These are phyloP conservation scores for Triticum dicoccoides DNA, from an alignment of 176 grass and related monocot species.

Conservation along the genomic window DNA sequence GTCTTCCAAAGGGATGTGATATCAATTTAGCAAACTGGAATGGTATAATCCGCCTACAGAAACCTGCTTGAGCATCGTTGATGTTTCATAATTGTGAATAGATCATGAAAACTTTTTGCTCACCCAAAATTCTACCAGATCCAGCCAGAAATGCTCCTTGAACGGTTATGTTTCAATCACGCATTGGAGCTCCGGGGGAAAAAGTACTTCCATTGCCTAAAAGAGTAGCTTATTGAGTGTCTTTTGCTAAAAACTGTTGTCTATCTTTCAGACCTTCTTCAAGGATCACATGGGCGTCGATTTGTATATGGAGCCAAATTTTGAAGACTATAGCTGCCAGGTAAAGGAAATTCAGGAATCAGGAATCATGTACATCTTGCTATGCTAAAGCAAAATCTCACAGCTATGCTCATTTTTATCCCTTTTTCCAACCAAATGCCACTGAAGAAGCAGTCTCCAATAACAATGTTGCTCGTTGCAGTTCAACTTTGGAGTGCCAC, in stretches of 20 bases:
- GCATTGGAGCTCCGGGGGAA: background rate
- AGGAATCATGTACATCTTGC: background rate
- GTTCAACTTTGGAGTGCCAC: conserved; percentile 76
- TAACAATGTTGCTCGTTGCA: conserved; percentile 2
- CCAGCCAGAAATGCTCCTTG: background rate
- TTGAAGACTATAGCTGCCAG: conserved; percentile 87
- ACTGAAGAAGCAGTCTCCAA: background rate
- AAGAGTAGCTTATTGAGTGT: too few species aligned
- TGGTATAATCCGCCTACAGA: background rate
- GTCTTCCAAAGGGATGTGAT: background rate
- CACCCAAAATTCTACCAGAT: background rate
- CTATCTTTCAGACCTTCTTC: conserved; percentile 68
- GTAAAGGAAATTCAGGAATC: conserved; percentile 24
- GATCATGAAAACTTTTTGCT: background rate
- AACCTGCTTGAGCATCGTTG: background rate
- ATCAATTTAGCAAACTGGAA: background rate
- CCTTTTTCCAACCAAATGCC: background rate
- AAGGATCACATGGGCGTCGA: conserved; percentile 85
- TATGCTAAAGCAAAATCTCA: background rate
- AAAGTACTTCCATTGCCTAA: background rate
- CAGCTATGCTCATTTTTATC: background rate
- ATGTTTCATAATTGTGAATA: background rate
- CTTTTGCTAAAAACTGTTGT: too few species aligned
- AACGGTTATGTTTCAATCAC: background rate
- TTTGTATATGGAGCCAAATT: conserved; percentile 92